Evolutionary conservation across 2,329 filamentous ascomycete genomes (phyloP), one percentile per base, ranked within the genome.

Genomic region (Diaporthe vaccinii): DNA sequence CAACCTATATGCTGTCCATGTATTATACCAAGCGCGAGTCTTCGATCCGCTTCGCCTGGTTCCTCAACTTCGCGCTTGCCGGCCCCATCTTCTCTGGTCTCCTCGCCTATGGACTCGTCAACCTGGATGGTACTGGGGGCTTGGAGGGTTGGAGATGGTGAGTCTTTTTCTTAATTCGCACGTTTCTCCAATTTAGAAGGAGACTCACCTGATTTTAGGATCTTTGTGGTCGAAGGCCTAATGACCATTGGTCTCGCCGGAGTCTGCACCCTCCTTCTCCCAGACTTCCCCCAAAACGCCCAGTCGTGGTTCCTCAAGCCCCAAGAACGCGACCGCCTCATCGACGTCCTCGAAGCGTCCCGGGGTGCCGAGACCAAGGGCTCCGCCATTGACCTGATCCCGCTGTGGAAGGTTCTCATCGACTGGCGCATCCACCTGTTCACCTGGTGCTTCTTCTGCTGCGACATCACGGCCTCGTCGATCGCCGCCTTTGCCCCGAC

Each of bases 111-210:
- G 84, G 81, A 1, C 84, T 86, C 74, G 80, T 81, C 31, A 78
- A 84, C 55, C 82, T 87, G 80, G 81, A 85, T 46, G 86, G 85
- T 0, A 77, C 81, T 22, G 81, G 80, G 15, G 85, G 85, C 12
- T 84, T 84, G 71, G 78, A 78, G 53, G 81, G 83, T 22, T 86
- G 85, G 85, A 82, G 84, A 28, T 87, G 86, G 86, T 67, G 28
- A 67, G 41, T 67, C 25, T 36, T 34, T 17, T 22, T 17, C 15
- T 14, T 8, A 2, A 34, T 8, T 20, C 7, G 6, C 61, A n/a
- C 1, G 1, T 17, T 5, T 10, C 28, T 34, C 22, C 31, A 10
- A 22, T 8, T 14, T 0, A 31, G 17, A 20, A n/a, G 20, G 20
- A 31, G 12, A 9, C 41, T 49, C 28, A 49, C 20, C 36, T n/a